Base-by-base conservation (phyloP, 2,329 filamentous ascomycete genomes). In the Alternaria conjuncta region DNA sequence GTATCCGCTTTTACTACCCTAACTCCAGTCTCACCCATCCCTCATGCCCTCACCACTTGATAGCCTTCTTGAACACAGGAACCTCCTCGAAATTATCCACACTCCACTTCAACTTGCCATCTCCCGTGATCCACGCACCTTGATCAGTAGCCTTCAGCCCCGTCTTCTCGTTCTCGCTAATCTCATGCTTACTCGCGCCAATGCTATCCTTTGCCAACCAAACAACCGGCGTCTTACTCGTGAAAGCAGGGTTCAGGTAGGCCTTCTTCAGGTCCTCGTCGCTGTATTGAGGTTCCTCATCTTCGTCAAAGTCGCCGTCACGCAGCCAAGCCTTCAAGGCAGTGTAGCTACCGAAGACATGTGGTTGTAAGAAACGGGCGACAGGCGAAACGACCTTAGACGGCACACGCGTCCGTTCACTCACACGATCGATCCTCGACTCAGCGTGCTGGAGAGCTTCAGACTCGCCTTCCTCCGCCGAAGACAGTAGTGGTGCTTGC, bases 301-400 rank as follows among this genome's bases (percentile, higher is more conserved):
- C 74, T 21, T 74, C 69, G 26, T 77, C 72, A 32, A 75, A 76
- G 15, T 73, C 70, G 23, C 73, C 76, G 8, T 78, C 75, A 10
- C 66, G 65, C 2, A 80, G 57, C 77, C 77, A 80, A 4, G 65
- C 62, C 51, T 73, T 74, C 75, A 80, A 75, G 2, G 75, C 78
- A 3, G 69, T 71, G 50, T 79, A 71, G 15, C 72, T 76, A 21
- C 77, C 76, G 26, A 75, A 79, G 15, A 79, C 66, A 25, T 79
- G 77, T 12, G 78, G 78, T 47, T 78, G 71, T 55, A 79, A 71
- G 65, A 80, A 80, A 9, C 65, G 69, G 4, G 78, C 76, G 9
- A 79, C 11, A 1, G 77, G 76, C 5, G 72, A 72, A 30, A 75
- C 61, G 21, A 77, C 64, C 4, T 71, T 56, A 0, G 68, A 44